Evolutionary conservation across 768 basidiomycete species (phyloP), one percentile per base, ranked within the genome.

Genomic region (Mycena kentingensis): DNA sequence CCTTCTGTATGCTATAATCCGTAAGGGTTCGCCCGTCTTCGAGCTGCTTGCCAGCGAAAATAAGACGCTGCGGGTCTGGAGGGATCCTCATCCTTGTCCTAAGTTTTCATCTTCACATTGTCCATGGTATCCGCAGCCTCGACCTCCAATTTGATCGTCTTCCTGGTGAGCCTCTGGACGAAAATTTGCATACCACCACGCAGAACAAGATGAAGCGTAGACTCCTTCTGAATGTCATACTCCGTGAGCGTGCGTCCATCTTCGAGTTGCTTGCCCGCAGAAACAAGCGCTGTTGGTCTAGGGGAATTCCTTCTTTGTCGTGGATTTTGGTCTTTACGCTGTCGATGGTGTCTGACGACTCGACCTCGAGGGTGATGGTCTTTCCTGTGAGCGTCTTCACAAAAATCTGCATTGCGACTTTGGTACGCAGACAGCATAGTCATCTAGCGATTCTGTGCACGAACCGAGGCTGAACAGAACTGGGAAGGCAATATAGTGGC

Each of bases 41-140:
- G 8, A 94, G 74, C 67, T 95, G 93, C 73, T 95, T 94, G n/a
- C n/a, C n/a, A n/a, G n/a, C n/a, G n/a, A 94, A 94, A 69, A 93
- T 94, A 7, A 94, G 77, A 38, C 91, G 88, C 63, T 94, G 91
- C 65, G 92, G 91, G 62, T 93, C 93, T 5, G 92, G 92, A 16
- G 85, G 87, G 22, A 88, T 87, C 0, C 88, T 92, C 64, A n/a
- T 93, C 92, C 76, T 94, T 95, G 68, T 94, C 92, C 68, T 94
- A 88, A 62, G 91, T 89, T 78, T 89, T 90, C 52, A 87, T 83
- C 72, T 87, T 88, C 19, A 87, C 86, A 51, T 87, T 87, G 62
- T 87, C 86, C 52, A 87, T 87, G 34, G 85, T 86, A 66, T 86
- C 85, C 0, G 85, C 86, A 0, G 84, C 85, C 71, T 90, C 89